Conservation (phyloP, 306 rosid species). For the Astragalus membranaceus region DNA sequence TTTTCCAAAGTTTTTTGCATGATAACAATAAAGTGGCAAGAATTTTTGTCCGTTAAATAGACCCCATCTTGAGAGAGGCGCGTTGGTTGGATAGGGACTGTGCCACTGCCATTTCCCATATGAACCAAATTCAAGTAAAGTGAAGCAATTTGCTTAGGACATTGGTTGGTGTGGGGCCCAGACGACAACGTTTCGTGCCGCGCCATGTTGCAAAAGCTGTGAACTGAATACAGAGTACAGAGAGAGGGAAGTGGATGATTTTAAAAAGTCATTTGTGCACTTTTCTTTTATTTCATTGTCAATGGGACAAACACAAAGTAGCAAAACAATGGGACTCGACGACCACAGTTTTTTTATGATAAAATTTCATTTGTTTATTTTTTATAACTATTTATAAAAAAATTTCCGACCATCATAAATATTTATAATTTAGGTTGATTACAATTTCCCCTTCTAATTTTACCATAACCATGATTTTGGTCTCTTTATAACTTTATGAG, state of each 20-base stretch:
- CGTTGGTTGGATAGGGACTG: background rate
- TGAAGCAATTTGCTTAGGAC: background rate
- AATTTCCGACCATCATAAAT: no score
- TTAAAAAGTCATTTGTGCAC: background rate
- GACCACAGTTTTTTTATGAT: background rate
- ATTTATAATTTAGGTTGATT: no score
- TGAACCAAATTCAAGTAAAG: background rate
- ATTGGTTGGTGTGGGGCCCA: background rate
- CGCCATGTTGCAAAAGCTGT: background rate
- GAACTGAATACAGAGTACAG: background rate
- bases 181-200: background rate
- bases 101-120: background rate
- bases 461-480: no score
- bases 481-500: no score
- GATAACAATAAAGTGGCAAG: background rate
- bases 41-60: constrained; percentile 20
- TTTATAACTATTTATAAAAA: no score
- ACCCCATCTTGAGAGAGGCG: constrained; percentile 5
- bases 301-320: background rate
- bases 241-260: background rate
- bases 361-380: no score
- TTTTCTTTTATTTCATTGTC: background rate
- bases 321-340: background rate
- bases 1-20: no score
- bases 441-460: no score